Conservation (phyloP, 805 yeast species). For the Dipodascus geniculatus region DNA sequence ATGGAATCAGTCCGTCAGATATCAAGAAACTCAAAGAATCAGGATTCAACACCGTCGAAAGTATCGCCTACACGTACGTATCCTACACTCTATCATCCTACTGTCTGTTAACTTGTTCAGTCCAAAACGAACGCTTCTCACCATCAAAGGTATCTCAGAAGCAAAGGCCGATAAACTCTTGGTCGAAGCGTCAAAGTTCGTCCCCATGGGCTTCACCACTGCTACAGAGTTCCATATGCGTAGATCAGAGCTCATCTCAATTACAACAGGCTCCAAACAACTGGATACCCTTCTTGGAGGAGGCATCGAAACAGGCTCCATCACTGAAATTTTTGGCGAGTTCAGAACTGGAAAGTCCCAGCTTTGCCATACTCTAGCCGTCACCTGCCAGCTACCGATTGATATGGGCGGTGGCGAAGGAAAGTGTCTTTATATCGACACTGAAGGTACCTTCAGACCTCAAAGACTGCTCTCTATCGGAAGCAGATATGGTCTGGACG, state of each 20-base stretch:
- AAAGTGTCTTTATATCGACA: slow-evolving; percentile 87
- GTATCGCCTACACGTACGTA: slow-evolving; percentile 70
- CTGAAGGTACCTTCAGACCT: slow-evolving; percentile 96
- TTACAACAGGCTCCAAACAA: slow-evolving; percentile 93
- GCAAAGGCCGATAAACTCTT: slow-evolving; percentile 84
- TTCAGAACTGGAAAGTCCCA: slow-evolving; percentile 97
- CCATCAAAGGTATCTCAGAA: slow-evolving; percentile 87
- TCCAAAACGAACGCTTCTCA: slow-evolving; percentile 65
- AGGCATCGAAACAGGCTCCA: slow-evolving; percentile 93
- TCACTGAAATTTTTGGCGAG: slow-evolving; percentile 94
- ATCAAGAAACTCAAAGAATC: slow-evolving; percentile 68
- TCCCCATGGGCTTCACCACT: slow-evolving; percentile 94
- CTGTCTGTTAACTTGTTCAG: slow-evolving; percentile 11
- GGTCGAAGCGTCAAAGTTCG: slow-evolving; percentile 72
- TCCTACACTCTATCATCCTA: background rate
- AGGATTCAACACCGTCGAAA: slow-evolving; percentile 82
- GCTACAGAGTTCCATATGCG: slow-evolving; percentile 90
- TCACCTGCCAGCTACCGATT: slow-evolving; percentile 90
- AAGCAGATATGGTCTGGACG: slow-evolving; percentile 79
- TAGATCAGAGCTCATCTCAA: slow-evolving; percentile 79
- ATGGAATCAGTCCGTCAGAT: slow-evolving; percentile 76
- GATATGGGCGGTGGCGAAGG: slow-evolving; percentile 99
- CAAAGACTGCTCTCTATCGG: slow-evolving; percentile 83
- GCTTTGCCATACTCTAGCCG: slow-evolving; percentile 91
- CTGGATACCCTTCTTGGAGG: slow-evolving; percentile 90